A percentile compares a stretch with the other conserved stretches of the same genome.
These are phyloP conservation scores for Ascochyta viciae-villosae DNA, from an alignment of 2,329 filamentous ascomycete species.

Conservation along the genomic window DNA sequence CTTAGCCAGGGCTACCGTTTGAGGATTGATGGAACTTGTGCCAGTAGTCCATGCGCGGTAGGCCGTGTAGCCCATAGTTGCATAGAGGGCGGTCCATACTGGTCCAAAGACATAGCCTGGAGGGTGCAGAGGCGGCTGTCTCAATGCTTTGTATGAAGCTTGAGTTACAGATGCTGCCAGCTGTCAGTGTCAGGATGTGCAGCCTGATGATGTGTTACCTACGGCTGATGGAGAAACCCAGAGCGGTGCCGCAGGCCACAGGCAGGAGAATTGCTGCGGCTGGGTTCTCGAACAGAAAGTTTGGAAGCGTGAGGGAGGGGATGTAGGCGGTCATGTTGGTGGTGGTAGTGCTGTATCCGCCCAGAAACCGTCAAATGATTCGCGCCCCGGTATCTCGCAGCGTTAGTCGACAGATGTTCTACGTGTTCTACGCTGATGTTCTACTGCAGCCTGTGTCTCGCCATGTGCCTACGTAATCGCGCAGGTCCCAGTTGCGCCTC, in stretches of 20 bases:
- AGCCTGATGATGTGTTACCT: conserved; percentile 39
- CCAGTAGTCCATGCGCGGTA: conserved; percentile 76
- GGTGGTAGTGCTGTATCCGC: conserved; percentile 10
- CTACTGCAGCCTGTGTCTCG: conserved; percentile 4
- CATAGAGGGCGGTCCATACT: conserved; percentile 66
- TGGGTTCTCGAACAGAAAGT: conserved; percentile 73
- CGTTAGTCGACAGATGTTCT: not conserved
- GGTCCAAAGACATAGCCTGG: conserved; percentile 66
- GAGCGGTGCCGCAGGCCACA: conserved; percentile 72
- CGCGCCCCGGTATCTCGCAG: not conserved
- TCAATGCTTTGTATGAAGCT: conserved; percentile 69
- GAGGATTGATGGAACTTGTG: conserved; percentile 59
- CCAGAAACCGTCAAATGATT: not conserved
- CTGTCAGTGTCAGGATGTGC: not conserved
- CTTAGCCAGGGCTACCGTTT: conserved; percentile 65
- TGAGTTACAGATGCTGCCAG: conserved; percentile 48
- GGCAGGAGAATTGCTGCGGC: conserved; percentile 79
- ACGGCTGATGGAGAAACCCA: conserved; percentile 75
- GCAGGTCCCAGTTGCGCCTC: conserved; percentile 8
- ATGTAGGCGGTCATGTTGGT: conserved; percentile 78
- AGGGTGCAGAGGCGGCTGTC: conserved; percentile 67
- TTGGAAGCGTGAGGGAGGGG: conserved; percentile 77
- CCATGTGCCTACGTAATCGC: conserved; percentile 16
- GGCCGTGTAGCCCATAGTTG: conserved; percentile 85
- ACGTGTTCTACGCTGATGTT: conserved; percentile 3